Evolutionary conservation across 345 rosid species (phyloP), one percentile per base, ranked within the genome.

Genomic region (Eucalyptus marginata): DNA sequence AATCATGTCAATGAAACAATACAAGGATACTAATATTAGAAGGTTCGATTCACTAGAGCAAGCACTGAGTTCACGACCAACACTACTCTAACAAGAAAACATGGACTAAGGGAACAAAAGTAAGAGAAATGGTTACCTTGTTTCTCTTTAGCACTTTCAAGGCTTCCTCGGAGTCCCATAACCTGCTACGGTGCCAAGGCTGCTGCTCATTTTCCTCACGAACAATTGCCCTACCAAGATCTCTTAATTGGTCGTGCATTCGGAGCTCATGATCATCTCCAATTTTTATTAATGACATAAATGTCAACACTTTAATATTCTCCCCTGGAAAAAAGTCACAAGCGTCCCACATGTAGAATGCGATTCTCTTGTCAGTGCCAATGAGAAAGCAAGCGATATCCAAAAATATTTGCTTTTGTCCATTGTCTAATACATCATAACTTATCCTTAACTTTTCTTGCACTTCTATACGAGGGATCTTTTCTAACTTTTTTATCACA

Each of bases 281-380:
- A 49, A 49, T 0, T 49, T 49, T 49, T 49, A 49, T 49, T 0
- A 49, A 49, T 13, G 50, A 49, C 50, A 13, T 49, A 0, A 13
- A 13, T 49, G 2, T 49, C 50, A 49, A 49, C 13, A 13, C 50
- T 49, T 49, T 15, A 49, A 49, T 49, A 1, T 5, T 5, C 5
- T 49, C 50, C 2, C 0, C 5, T 0, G 50, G 50, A 2, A 4
- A 13, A 49, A 49, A 49, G 1, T 0, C 6, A 49, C 50, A 49
- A 4, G 50, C 15, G 2, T 49, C 15, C 50, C 50, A 49, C 50
- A 49, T 49, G 15, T 49, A 49, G 2, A 1, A 13, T 49, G 1
- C 0, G 1, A 4, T 13, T 0, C 0, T 49, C 15, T 13, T 49
- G 1, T 2, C 0, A 1, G 0, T 0, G 6, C 15, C 50, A 0